Evolutionary conservation across 1,284 basidiomycete genomes (phyloP), one percentile per base, ranked within the genome.

Genomic region (Cutaneotrichosporon sp.): DNA sequence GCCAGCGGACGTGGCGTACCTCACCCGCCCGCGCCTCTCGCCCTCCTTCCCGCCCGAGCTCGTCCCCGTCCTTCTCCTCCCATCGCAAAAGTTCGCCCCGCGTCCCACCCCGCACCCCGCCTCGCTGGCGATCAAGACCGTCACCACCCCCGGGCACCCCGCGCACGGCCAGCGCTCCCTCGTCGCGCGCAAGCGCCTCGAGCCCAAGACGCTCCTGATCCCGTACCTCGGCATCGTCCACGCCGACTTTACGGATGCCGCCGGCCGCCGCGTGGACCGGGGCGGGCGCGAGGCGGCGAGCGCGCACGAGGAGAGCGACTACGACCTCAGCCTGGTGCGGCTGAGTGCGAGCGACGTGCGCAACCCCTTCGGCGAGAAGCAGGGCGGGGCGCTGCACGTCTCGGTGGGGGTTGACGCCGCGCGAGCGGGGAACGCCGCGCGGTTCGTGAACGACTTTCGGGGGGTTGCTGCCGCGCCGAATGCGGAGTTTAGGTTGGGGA

Each of bases 371-470:
- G 55, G 52, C 67, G 67, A n/a, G n/a, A n/a, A n/a, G n/a, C n/a
- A 42, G 16, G 18, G 3, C 13, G 34, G 34, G n/a, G 13, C 33
- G 4, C 33, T 63, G 14, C 72, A 75, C 46, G 47, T 80, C 29
- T 74, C 74, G 10, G 72, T 83, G 50, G 82, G 82, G n/a, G 76
- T 83, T 29, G 93, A 95, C 75, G 92, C 92, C 10, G 83, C 83
- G 33, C 67, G 45, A 1, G 85, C 85, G 78, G 94, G 94, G 22
- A 95, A 93, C 78, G 91, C 93, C 72, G 89, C 87, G 3, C 83
- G 92, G 66, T 93, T 94, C 75, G 83, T 91, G 64, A 95, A 95
- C 69, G 92, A 95, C 79, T 95, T 88, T 77, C 84, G 92, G 56
- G 91, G 91, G 5, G 81, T 91, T 10, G 79, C 79, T 52, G 68